A percentile compares a stretch with the other conserved stretches of the same genome.
Evolutionary conservation across 2,329 filamentous ascomycete genomes (phyloP).

Genomic region (Paraconiothyrium brasiliense): DNA sequence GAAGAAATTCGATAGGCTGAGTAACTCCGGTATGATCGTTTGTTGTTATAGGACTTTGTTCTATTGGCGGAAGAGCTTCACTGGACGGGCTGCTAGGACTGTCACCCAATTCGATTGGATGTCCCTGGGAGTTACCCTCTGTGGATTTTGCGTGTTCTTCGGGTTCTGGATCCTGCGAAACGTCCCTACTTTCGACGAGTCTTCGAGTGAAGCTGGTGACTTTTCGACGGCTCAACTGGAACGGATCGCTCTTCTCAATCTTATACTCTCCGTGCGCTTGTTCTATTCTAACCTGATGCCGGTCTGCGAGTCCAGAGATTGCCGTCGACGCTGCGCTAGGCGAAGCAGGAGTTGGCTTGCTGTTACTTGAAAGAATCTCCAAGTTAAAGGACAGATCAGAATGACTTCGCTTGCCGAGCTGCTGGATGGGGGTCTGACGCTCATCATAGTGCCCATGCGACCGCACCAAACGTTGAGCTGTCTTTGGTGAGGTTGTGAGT

Average conservation of each 20-base stretch:
- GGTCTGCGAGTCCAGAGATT: conserved; percentile 49
- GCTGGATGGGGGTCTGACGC: conserved; percentile 19
- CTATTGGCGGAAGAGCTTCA: background rate
- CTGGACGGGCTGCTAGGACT: conserved; percentile 1
- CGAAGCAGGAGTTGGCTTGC: conserved; percentile 53
- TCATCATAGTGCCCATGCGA: conserved; percentile 5
- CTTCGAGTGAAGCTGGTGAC: conserved; percentile 37
- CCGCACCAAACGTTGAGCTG: background rate
- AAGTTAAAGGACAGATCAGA: conserved; percentile 17
- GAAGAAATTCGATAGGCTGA: background rate
- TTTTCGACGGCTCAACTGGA: conserved; percentile 25
- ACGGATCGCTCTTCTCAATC: conserved; percentile 41
- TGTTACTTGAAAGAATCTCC: conserved; percentile 53
- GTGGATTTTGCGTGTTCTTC: background rate
- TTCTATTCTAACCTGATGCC: conserved; percentile 40
- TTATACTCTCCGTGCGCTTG: conserved; percentile 36
- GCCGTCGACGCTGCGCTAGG: conserved; percentile 51
- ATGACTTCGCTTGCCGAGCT: conserved; percentile 11
- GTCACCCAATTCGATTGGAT: conserved; percentile 5
- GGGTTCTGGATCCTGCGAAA: background rate
- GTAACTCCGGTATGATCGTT: background rate
- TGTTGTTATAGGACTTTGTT: background rate
- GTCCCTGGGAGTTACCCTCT: conserved; percentile 4
- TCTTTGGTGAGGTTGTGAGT: background rate
- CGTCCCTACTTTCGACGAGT: conserved; percentile 31